phyloP scores from a whole-genome alignment of 1,139 yeast species.

The Yamadazyma dendronema region DNA sequence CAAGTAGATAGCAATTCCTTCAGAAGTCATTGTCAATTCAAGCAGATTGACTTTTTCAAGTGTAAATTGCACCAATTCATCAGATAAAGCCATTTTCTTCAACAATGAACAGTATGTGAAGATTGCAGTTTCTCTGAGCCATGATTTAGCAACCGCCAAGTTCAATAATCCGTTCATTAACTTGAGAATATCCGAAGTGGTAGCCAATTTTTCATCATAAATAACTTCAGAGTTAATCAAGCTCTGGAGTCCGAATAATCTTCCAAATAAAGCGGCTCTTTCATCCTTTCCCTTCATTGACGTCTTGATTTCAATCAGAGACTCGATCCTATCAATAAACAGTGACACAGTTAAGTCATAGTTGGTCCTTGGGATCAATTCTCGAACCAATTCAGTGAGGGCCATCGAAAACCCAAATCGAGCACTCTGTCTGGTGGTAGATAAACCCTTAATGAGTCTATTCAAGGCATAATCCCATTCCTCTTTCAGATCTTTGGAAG shows the following conservation, averaged over 20 bases:
- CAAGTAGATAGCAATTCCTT: slow-evolving; percentile 76
- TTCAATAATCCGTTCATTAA: slow-evolving; percentile 52
- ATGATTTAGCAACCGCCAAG: slow-evolving; percentile 64
- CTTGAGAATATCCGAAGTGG: slow-evolving; percentile 27
- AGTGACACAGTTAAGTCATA: slow-evolving; percentile 31
- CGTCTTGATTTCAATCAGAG: slow-evolving; percentile 42
- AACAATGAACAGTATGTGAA: slow-evolving; percentile 64
- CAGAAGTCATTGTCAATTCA: slow-evolving; percentile 66
- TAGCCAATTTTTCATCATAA: slow-evolving; percentile 22
- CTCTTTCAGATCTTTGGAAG: slow-evolving; percentile 38
- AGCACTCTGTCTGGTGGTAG: slow-evolving; percentile 81
- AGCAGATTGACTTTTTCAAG: slow-evolving; percentile 47
- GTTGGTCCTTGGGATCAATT: slow-evolving; percentile 30
- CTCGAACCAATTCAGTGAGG: slow-evolving; percentile 67
- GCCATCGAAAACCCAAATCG: slow-evolving; percentile 89
- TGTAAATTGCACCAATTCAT: slow-evolving; percentile 26
- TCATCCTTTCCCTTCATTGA: slow-evolving; percentile 79
- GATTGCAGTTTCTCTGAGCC: slow-evolving; percentile 84
- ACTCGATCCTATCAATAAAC: slow-evolving; percentile 44
- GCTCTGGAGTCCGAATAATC: slow-evolving; percentile 80
- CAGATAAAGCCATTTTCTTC: slow-evolving; percentile 15
- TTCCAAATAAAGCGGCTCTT: slow-evolving; percentile 78
- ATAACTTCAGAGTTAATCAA: slow-evolving; percentile 59
- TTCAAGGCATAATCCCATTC: slow-evolving; percentile 85
- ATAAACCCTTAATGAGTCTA: slow-evolving; percentile 75